A percentile compares a stretch with the other conserved stretches of the same genome.
Conservation (phyloP, 169 alveolate species). For the Besnoitia besnoiti region DNA sequence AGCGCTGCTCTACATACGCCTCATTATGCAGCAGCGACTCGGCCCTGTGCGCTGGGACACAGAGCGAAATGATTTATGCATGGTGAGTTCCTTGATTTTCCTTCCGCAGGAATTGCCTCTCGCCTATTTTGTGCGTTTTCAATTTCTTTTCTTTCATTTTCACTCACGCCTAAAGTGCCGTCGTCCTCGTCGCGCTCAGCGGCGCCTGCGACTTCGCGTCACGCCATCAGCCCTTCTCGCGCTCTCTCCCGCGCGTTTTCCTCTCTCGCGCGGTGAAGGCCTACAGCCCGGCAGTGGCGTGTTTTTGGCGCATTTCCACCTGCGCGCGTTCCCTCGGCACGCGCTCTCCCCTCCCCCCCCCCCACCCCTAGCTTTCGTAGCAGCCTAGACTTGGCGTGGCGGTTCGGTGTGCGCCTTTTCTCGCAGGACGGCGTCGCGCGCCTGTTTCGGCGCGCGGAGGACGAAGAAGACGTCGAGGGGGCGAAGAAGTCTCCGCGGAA, state of each 20-base stretch:
- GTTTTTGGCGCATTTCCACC: neutral
- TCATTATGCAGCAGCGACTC: conserved; percentile 43
- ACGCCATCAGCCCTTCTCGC: neutral
- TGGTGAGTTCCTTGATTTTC: neutral
- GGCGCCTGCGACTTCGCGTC: neutral
- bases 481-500: conserved; percentile 34
- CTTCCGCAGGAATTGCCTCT: too few relatives aligned
- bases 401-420: neutral
- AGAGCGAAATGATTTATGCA: conserved; percentile 4
- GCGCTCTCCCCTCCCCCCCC: neutral
- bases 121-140: neutral
- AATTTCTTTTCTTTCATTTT: neutral
- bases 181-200: neutral
- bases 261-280: too few relatives aligned
- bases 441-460: neutral
- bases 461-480: neutral
- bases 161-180: neutral
- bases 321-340: neutral
- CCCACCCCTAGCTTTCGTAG: neutral
- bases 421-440: conserved; percentile 5
- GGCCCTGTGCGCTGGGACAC: conserved; percentile 45
- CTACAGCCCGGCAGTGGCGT: too few relatives aligned
- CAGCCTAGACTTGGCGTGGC: neutral
- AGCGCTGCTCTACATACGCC: conserved; percentile 50
- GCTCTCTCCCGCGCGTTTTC: too few relatives aligned